Evolutionary conservation across 148 eudicot species (phyloP).

Genomic region (Fagopyrum homotropicum): DNA sequence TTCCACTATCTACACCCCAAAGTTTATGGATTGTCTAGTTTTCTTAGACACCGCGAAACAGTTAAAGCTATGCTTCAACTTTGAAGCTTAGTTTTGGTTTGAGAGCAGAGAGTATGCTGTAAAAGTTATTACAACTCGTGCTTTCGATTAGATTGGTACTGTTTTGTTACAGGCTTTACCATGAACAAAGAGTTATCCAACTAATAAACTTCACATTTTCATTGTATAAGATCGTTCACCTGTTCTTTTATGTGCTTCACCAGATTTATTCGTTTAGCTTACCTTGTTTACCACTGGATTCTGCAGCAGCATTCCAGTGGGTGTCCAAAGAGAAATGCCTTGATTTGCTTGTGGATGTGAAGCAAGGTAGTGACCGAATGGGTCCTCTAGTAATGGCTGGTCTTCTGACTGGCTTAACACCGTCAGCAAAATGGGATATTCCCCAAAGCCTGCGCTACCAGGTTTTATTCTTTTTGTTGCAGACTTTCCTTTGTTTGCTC

Average conservation of each 20-base stretch:
- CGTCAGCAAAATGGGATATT: conserved; percentile 28
- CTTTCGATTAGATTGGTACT: neutral
- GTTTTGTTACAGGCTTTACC: neutral
- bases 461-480: conserved; percentile 28
- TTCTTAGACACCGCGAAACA: neutral
- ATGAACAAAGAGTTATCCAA: neutral
- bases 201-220: neutral
- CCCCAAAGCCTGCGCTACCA: conserved; percentile 53
- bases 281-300: neutral
- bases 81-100: neutral
- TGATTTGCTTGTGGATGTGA: conserved; percentile 43
- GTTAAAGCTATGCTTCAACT: neutral
- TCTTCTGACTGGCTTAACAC: conserved; percentile 38
- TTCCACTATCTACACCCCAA: neutral
- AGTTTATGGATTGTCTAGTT: neutral
- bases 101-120: neutral
- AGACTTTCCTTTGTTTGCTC: neutral
- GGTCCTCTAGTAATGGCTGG: conserved; percentile 72
- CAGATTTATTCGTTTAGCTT: neutral
- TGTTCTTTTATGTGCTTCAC: neutral
- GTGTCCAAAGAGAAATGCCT: conserved; percentile 38
- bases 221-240: neutral
- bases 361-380: conserved; percentile 50
- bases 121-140: neutral
- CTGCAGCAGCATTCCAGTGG: conserved; percentile 60